Evolutionary conservation across 2,329 filamentous ascomycete species (phyloP), one percentile per base, ranked within the genome.

Genomic region (Aspergillus felis): DNA sequence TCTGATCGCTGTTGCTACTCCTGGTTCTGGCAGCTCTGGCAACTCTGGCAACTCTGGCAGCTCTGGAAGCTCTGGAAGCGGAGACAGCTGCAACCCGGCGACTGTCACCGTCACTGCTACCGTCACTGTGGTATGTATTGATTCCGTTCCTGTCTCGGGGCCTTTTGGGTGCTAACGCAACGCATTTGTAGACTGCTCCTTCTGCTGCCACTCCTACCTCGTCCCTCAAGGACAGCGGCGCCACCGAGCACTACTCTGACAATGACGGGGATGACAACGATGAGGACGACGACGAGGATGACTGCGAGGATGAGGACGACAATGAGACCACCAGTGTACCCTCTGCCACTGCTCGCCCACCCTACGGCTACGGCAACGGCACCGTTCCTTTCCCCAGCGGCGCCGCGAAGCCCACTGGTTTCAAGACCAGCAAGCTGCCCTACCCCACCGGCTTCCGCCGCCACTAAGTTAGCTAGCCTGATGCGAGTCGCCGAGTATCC

Each of bases 71-170:
- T 22, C 22, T 20, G 56, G 35, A n/a, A 38, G 51, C 32, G 62
- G 53, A 48, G 27, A 38, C 32, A 38, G 51, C 6, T 63, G 61
- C 52, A 56, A 48, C 46, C 59, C 60, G n/a, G 59, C 58, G 42
- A 67, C 64, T n/a, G 68, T 72, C 38, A 74, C 71, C 28, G 66
- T 66, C 35, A 69, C 67, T 14, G 64, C 70, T 51, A 73, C 71
- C 38, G 70, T 74, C 58, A 74, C 70, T 59, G 68, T 70, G 61
- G 71, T 74, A 71, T 50, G 70, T 68, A 42, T n/a, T 2, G 8
- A 20, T 35, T n/a, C 17, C 4, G 51, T 5, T 27, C 1, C 38
- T 6, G 4, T 38, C 32, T 38, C 14, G 1, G 32, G 6, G n/a
- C 5, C 14, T 20, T 4, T 27, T n/a, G 2, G n/a, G 20, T 55